These are phyloP conservation scores for Buxus sempervirens DNA, from an alignment of 164 flowering plant genomes.

Conservation along the genomic window DNA sequence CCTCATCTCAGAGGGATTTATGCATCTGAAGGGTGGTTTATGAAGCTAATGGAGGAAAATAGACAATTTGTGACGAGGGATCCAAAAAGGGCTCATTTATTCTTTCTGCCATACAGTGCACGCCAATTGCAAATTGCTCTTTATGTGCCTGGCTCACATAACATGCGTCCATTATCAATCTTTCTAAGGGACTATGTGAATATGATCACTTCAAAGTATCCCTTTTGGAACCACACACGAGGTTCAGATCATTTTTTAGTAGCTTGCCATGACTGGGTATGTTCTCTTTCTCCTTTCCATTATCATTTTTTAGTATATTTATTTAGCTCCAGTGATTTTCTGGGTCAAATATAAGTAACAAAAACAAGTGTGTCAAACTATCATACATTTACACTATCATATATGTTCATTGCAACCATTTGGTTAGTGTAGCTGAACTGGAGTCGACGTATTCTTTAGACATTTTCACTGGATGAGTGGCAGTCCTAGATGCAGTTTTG, in stretches of 20 bases:
- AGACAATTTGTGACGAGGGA: slow-evolving; percentile 52
- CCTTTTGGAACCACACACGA: slow-evolving; percentile 69
- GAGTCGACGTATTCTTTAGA: too few relatives aligned
- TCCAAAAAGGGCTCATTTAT: slow-evolving; percentile 69
- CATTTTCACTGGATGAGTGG: too few relatives aligned
- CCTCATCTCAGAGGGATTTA: slow-evolving; percentile 63
- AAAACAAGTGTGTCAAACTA: too few relatives aligned
- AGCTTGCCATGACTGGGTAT: slow-evolving; percentile 86
- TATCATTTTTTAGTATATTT: too few relatives aligned
- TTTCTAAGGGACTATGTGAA: slow-evolving; percentile 56
- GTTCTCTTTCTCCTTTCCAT: background rate
- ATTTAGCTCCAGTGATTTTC: background rate
- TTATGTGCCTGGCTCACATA: slow-evolving; percentile 51
- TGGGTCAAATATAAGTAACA: background rate
- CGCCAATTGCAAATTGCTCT: slow-evolving; percentile 53
- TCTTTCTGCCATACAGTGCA: slow-evolving; percentile 66
- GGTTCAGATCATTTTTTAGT: slow-evolving; percentile 69
- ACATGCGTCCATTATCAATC: slow-evolving; percentile 44
- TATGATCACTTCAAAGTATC: slow-evolving; percentile 52
- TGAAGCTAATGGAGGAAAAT: slow-evolving; percentile 61
- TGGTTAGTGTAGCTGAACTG: too few relatives aligned
- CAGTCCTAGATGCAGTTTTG: too few relatives aligned
- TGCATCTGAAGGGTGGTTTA: slow-evolving; percentile 83
- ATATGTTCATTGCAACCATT: too few relatives aligned
- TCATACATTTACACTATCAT: too few relatives aligned